Conservation (phyloP, 306 rosid genomes). For the Casuarina equisetifolia region DNA sequence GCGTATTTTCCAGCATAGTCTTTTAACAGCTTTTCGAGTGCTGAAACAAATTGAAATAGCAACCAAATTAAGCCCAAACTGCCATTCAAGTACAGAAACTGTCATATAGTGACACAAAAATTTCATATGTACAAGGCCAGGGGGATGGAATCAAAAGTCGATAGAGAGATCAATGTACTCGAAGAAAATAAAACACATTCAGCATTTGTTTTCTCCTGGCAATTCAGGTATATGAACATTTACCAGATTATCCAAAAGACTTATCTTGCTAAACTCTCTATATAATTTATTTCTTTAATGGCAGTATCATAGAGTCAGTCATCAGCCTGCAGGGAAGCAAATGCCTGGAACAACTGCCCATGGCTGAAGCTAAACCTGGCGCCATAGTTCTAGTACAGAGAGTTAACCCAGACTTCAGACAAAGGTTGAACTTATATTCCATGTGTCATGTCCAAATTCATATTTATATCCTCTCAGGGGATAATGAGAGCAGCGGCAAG, state of each 20-base stretch:
- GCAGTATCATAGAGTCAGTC: background rate
- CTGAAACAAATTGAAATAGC: slow-evolving; percentile 35
- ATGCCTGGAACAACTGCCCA: background rate
- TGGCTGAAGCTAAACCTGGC: background rate
- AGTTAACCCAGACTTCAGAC: background rate
- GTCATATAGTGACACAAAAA: background rate
- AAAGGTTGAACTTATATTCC: background rate
- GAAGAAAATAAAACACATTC: background rate
- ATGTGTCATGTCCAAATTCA: background rate
- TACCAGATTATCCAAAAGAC: background rate
- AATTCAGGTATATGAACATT: background rate
- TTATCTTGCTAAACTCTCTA: background rate
- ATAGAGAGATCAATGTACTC: background rate
- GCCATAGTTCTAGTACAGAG: background rate
- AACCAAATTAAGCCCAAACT: slow-evolving; percentile 3
- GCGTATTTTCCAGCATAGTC: slow-evolving; percentile 54
- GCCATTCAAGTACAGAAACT: background rate
- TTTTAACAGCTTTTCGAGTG: slow-evolving; percentile 51
- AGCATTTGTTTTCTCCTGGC: background rate
- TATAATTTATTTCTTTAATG: background rate
- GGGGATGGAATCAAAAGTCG: too few species aligned
- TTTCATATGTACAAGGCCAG: background rate
- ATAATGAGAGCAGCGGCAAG: background rate
- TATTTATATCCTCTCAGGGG: background rate
- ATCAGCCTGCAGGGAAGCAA: background rate